Evolutionary conservation across 2,329 filamentous ascomycete genomes (phyloP).

Genomic region (Colletotrichum neosansevieriae): DNA sequence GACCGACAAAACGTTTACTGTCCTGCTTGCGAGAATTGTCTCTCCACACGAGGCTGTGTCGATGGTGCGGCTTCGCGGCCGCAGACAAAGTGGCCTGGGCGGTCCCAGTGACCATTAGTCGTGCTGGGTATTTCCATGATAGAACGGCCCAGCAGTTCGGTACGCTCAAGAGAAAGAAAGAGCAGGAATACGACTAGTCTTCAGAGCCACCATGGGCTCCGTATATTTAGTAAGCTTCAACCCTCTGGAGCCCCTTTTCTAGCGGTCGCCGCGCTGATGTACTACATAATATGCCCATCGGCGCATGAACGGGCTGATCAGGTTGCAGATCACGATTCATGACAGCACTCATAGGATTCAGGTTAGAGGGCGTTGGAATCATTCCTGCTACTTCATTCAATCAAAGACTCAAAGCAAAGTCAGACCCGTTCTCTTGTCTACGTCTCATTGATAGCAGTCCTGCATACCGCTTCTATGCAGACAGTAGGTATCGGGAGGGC

Average conservation of each 20-base stretch:
- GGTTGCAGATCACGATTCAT: neutral
- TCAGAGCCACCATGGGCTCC: too few species aligned
- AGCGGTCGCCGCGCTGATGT: too few species aligned
- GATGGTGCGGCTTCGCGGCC: neutral
- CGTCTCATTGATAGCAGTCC: too few species aligned
- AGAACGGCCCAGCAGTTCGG: neutral
- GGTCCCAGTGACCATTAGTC: neutral
- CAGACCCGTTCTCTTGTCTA: too few species aligned
- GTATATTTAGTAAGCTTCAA: neutral
- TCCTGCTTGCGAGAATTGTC: too few species aligned
- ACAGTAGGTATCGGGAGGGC: too few species aligned
- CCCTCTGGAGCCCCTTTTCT: too few species aligned
- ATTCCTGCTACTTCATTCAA: too few species aligned
- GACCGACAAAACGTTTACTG: too few species aligned
- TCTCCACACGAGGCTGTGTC: constrained; percentile 2
- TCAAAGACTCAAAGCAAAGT: too few species aligned
- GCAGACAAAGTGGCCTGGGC: neutral
- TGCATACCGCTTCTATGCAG: too few species aligned
- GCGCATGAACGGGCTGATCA: constrained; percentile 1
- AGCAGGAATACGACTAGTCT: neutral
- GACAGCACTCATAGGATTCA: neutral
- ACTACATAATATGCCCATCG: too few species aligned
- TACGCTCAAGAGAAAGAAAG: neutral
- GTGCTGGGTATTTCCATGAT: neutral
- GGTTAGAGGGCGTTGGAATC: neutral